Evolutionary conservation across 495 filamentous ascomycete genomes (phyloP), one percentile per base, ranked within the genome.

Genomic region (Aspergillus cristatus): DNA sequence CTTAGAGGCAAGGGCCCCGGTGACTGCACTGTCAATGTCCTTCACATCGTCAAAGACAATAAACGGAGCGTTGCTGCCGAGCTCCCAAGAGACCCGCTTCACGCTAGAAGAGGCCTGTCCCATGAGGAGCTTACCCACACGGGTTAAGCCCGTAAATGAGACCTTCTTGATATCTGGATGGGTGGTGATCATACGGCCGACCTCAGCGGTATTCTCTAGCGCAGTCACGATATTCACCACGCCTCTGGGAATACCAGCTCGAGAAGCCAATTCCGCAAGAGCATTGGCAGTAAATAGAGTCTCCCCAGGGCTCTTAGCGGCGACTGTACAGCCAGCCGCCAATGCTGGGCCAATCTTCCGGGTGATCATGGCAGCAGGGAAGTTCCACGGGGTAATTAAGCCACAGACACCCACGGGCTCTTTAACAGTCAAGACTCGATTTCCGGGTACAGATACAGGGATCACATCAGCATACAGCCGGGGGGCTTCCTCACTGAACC

Each of bases 1-100:
- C 15, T 47, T 47, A 25, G 34, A 40, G 17, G 75, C 57, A 33
- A 94, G 69, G 6, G 82, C 84, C 5, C 84, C 88, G 1, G 73
- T 66, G 5, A 94, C 81, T 3, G 87, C 87, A 0, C 64, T 59
- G 40, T 86, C 83, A 25, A 94, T 58, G 51, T 94, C 82, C 22
- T 87, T 84, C 10, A 62, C 63, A 50, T 94, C 87, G 39, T 93
- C 83, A 47, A 94, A 95, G 13, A 94, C 85, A 37, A 95, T 93
- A 63, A 95, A 93, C 2, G 88, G 87, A 0, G 86, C 82, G 55
- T 95, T 95, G 14, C 88, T 88, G 32, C 88, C 88, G 0, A 95
- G 74, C 53, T 94, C 89, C 51, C 94, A 79, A 3, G 77, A 84
- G 14, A 91, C 67, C 53, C 90, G 85, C 69, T 95, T 95, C 37